Conservation (phyloP, 176 grass and related monocot genomes). For the Oropetium thomaeum region DNA sequence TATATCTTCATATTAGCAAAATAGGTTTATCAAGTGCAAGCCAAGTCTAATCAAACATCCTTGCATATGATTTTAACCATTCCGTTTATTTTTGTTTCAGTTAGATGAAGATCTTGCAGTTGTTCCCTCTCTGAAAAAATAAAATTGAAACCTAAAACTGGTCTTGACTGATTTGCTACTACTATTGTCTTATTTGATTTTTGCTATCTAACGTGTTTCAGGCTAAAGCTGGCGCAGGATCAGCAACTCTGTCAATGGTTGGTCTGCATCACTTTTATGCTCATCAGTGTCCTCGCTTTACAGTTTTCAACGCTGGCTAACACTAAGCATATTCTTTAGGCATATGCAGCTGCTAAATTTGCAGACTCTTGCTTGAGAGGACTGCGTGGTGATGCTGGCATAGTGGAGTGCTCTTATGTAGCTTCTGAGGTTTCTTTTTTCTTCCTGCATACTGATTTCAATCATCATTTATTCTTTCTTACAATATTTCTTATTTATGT, state of each 20-base stretch:
- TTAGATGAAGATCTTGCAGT: background rate
- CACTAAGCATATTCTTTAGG: slow-evolving; percentile 27
- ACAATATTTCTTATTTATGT: slow-evolving; percentile 2
- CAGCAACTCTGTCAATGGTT: slow-evolving; percentile 90
- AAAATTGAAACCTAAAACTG: background rate
- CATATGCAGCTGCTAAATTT: slow-evolving; percentile 75
- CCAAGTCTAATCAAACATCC: background rate
- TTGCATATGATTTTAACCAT: background rate
- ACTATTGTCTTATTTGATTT: background rate
- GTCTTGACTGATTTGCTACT: background rate
- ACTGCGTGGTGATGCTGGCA: slow-evolving; percentile 66
- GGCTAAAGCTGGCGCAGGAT: slow-evolving; percentile 87
- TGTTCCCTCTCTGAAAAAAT: background rate
- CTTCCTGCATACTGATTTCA: background rate
- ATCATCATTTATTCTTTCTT: slow-evolving; percentile 23
- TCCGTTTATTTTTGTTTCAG: background rate
- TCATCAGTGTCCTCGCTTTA: background rate
- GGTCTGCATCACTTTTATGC: slow-evolving; percentile 16
- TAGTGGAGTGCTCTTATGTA: slow-evolving; percentile 85
- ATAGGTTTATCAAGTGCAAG: background rate
- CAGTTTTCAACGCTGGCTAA: background rate
- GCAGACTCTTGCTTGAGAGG: slow-evolving; percentile 78
- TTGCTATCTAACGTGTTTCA: slow-evolving; percentile 31
- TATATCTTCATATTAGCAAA: background rate
- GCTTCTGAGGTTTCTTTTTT: slow-evolving; percentile 54